Conservation (phyloP, 2,329 filamentous ascomycete species). For the Stagonosporopsis tanaceti region DNA sequence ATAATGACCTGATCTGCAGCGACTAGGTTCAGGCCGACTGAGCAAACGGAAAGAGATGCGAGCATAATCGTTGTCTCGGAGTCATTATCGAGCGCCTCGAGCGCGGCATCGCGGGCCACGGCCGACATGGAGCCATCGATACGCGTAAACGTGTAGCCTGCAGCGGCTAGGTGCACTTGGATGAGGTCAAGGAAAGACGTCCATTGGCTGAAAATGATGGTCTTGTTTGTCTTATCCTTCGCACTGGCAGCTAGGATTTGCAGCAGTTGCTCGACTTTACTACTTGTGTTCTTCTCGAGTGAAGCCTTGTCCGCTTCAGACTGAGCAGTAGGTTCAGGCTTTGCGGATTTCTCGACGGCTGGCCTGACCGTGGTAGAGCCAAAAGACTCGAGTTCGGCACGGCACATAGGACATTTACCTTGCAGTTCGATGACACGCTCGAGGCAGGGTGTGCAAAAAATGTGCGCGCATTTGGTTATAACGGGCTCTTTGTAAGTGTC, state of each 20-base stretch:
- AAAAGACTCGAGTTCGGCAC: constrained; percentile 65
- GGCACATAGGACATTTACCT: constrained; percentile 85
- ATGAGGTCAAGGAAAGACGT: constrained; percentile 77
- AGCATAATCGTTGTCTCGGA: constrained; percentile 76
- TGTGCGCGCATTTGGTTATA: constrained; percentile 85
- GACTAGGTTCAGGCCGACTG: constrained; percentile 85
- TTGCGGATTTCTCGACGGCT: constrained; percentile 59
- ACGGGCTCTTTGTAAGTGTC: constrained; percentile 75
- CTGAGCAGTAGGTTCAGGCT: constrained; percentile 30
- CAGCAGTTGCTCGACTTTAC: constrained; percentile 82
- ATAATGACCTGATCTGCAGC: constrained; percentile 87
- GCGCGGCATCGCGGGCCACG: constrained; percentile 73
- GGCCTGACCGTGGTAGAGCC: constrained; percentile 69
- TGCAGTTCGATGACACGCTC: constrained; percentile 76
- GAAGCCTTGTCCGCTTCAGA: constrained; percentile 65
- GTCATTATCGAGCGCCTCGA: constrained; percentile 72
- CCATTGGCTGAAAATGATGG: constrained; percentile 81
- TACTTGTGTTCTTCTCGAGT: constrained; percentile 64
- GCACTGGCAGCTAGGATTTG: constrained; percentile 76
- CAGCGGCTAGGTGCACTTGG: constrained; percentile 69
- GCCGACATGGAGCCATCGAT: constrained; percentile 84
- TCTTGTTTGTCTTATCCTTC: constrained; percentile 68
- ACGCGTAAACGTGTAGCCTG: constrained; percentile 70
- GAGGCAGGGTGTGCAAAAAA: constrained; percentile 79
- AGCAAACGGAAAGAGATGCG: constrained; percentile 81